Conservation (phyloP, 2,329 filamentous ascomycete species). For the Penicillium sp. region DNA sequence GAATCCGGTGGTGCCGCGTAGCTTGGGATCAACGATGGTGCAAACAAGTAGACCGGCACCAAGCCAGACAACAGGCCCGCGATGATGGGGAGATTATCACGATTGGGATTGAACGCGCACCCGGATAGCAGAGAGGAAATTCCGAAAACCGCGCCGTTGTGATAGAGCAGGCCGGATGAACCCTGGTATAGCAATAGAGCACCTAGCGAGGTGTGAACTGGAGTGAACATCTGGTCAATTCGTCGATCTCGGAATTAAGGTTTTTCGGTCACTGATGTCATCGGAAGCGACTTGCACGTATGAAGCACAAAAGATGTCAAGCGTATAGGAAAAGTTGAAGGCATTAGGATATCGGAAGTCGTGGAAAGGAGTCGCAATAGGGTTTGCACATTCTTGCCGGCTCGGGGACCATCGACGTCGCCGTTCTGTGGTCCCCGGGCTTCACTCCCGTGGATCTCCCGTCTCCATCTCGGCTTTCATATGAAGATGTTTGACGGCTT, state of each 20-base stretch:
- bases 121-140: slow-evolving; percentile 51
- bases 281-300: background rate
- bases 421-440: slow-evolving; percentile 19
- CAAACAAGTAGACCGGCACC: slow-evolving; percentile 41
- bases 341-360: no score
- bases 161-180: slow-evolving; percentile 51
- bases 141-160: slow-evolving; percentile 55
- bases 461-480: slow-evolving; percentile 1
- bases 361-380: background rate
- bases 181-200: slow-evolving; percentile 54
- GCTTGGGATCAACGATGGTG: slow-evolving; percentile 48
- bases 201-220: slow-evolving; percentile 53
- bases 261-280: slow-evolving; percentile 13
- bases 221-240: slow-evolving; percentile 51
- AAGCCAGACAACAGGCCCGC: slow-evolving; percentile 50
- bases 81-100: slow-evolving; percentile 48
- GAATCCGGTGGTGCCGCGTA: slow-evolving; percentile 43
- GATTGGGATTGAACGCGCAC: slow-evolving; percentile 42
- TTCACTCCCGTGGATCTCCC: background rate
- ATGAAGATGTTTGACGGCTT: background rate
- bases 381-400: slow-evolving; percentile 13
- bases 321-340: background rate
- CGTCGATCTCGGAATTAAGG: background rate
- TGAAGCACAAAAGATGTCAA: background rate
- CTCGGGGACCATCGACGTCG: slow-evolving; percentile 21